A percentile compares a stretch with the other conserved stretches of the same genome.
Evolutionary conservation across 371 early-diverging fungal species (phyloP).

Genomic region (Rhizopus stolonifer): DNA sequence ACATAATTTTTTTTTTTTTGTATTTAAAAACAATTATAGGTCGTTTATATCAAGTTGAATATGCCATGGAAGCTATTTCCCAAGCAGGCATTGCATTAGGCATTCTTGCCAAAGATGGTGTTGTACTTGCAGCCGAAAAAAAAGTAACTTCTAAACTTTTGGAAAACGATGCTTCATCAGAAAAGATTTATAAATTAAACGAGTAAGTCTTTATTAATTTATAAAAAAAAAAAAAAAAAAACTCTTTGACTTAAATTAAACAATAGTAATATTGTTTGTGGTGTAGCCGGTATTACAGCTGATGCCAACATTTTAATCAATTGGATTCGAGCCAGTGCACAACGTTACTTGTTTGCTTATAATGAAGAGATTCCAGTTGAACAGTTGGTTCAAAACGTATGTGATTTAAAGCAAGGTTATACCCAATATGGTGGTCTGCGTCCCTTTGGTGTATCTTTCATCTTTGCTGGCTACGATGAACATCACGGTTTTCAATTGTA

Average conservation of each 20-base stretch:
- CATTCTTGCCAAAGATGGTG: conserved; percentile 90
- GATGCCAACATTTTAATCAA: conserved; percentile 98
- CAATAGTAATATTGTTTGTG: conserved; percentile 87
- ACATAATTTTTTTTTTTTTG: too few species aligned
- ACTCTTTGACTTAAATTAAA: too few species aligned
- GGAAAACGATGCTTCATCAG: conserved; percentile 80
- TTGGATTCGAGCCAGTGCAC: conserved; percentile 87
- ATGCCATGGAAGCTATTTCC: conserved; percentile 99
- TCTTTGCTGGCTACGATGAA: conserved; percentile 95
- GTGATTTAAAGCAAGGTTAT: conserved; percentile 97
- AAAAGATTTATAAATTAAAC: conserved; percentile 96
- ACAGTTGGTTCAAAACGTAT: conserved; percentile 92
- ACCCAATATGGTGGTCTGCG: conserved; percentile 98
- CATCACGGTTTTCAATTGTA: conserved; percentile 94
- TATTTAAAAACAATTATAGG: conserved; percentile 57
- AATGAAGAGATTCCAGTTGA: conserved; percentile 90
- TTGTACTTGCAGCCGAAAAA: conserved; percentile 97
- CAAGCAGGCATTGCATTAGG: conserved; percentile 98
- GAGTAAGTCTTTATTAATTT: conserved; percentile 61
- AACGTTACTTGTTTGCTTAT: conserved; percentile 86
- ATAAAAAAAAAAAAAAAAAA: too few species aligned
- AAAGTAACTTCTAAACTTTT: conserved; percentile 91
- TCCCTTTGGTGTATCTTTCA: conserved; percentile 98
- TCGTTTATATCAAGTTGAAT: conserved; percentile 98
- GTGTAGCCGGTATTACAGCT: conserved; percentile 98